phyloP scores from a whole-genome alignment of 2,329 filamentous ascomycete species.

The Chaetomiaceae sp. region DNA sequence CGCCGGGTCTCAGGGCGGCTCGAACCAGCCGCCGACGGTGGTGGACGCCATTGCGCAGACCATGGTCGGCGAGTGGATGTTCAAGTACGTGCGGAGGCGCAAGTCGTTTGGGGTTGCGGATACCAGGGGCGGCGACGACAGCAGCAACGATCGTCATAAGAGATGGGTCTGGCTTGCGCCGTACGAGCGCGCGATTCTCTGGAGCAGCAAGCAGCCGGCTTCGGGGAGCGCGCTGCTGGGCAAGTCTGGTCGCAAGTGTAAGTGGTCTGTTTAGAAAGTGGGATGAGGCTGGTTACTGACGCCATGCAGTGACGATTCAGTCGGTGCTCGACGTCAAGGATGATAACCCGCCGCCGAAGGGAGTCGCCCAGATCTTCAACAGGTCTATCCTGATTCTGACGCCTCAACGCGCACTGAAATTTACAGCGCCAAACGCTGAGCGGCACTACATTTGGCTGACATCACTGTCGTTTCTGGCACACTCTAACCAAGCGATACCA shows the following conservation, averaged over 20 bases:
- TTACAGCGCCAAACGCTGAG: slow-evolving; percentile 77
- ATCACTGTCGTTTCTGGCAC: slow-evolving; percentile 88
- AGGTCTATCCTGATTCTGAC: slow-evolving; percentile 94
- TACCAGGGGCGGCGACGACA: slow-evolving; percentile 61
- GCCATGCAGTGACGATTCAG: slow-evolving; percentile 74
- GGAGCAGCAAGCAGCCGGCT: slow-evolving; percentile 96
- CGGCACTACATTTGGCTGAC: slow-evolving; percentile 95
- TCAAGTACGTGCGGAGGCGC: slow-evolving; percentile 79
- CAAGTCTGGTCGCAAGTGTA: slow-evolving; percentile 90
- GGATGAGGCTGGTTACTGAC: slow-evolving; percentile 23
- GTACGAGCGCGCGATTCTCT: slow-evolving; percentile 92
- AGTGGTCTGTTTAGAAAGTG: slow-evolving; percentile 40
- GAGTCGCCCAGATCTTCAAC: slow-evolving; percentile 65
- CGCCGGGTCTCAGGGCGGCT: slow-evolving; percentile 51
- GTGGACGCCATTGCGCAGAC: slow-evolving; percentile 97
- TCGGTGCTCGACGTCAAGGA: slow-evolving; percentile 97
- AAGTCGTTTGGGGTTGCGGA: slow-evolving; percentile 86
- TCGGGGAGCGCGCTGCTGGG: slow-evolving; percentile 84
- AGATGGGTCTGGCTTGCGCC: slow-evolving; percentile 98
- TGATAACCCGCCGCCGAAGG: slow-evolving; percentile 78
- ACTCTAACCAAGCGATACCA: slow-evolving; percentile 76
- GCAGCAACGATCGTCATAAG: slow-evolving; percentile 78
- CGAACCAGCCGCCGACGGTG: slow-evolving; percentile 68
- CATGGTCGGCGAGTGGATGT: slow-evolving; percentile 98
- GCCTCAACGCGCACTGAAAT: slow-evolving; percentile 88